A percentile compares a stretch with the other conserved stretches of the same genome.
Evolutionary conservation across 176 grass and related monocot genomes (phyloP).

Genomic region (Poa annua): DNA sequence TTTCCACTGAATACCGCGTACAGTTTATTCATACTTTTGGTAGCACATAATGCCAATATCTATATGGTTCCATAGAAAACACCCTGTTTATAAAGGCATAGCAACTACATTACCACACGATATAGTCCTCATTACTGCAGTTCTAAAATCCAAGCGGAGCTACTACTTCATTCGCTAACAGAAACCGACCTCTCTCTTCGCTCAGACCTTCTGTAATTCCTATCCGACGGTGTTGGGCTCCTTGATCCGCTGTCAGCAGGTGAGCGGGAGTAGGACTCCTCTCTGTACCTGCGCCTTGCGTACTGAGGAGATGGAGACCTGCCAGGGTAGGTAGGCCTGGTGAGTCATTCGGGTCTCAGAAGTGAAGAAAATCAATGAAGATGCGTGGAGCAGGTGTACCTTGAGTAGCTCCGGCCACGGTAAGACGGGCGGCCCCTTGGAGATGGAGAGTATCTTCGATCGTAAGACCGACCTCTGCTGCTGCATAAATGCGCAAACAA

Average conservation of each 20-base stretch:
- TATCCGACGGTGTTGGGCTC: slow-evolving; percentile 45
- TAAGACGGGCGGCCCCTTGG: slow-evolving; percentile 56
- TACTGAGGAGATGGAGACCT: slow-evolving; percentile 59
- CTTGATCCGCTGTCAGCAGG: slow-evolving; percentile 57
- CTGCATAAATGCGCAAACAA: slow-evolving; percentile 29
- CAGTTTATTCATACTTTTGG: background rate
- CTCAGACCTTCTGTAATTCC: background rate
- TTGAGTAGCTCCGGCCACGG: slow-evolving; percentile 49
- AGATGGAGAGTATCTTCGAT: slow-evolving; percentile 43
- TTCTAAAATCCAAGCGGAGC: background rate
- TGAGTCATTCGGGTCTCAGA: background rate
- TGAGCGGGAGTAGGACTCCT: slow-evolving; percentile 51
- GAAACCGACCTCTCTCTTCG: slow-evolving; percentile 51
- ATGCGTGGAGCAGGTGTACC: slow-evolving; percentile 25
- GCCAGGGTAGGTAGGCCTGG: background rate
- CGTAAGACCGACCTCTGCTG: slow-evolving; percentile 51
- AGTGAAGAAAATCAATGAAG: background rate
- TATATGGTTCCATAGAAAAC: background rate
- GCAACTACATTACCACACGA: background rate
- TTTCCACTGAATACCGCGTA: background rate
- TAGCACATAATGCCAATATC: background rate
- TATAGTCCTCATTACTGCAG: background rate
- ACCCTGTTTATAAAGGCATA: background rate
- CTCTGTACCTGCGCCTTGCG: slow-evolving; percentile 35
- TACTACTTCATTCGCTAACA: slow-evolving; percentile 39